Conservation (phyloP, 345 rosid species). For the Heritiera littoralis region DNA sequence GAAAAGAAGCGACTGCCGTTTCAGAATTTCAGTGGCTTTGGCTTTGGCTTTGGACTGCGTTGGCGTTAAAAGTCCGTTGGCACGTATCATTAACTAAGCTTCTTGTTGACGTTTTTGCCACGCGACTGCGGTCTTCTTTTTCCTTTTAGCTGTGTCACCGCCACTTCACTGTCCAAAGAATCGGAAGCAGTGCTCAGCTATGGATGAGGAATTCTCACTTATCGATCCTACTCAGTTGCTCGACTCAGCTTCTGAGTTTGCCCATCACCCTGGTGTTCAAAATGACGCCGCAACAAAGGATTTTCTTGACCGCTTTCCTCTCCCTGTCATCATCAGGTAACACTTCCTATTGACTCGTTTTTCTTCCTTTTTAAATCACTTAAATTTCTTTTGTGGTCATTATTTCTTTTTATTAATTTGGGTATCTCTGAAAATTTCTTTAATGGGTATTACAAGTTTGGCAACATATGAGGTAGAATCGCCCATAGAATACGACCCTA, state of each 20-base stretch:
- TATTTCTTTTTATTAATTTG: not conserved
- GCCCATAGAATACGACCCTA: not conserved
- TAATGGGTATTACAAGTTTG: not conserved
- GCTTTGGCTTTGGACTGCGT: too few relatives aligned
- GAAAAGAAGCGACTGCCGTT: too few relatives aligned
- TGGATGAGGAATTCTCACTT: constrained; percentile 49
- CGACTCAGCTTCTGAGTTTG: constrained; percentile 75
- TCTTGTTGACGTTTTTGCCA: too few relatives aligned
- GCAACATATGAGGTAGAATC: not conserved
- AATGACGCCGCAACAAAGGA: constrained; percentile 65
- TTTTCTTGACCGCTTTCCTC: constrained; percentile 80
- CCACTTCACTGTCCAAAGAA: not conserved
- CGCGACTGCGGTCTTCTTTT: too few relatives aligned
- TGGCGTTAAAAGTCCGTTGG: too few relatives aligned
- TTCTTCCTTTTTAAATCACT: not conserved
- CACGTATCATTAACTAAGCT: not conserved
- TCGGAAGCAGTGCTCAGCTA: not conserved
- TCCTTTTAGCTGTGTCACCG: not conserved
- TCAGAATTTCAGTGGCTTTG: too few relatives aligned
- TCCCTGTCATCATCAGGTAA: constrained; percentile 69
- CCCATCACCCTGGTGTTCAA: constrained; percentile 64
- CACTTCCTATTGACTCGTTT: not conserved
- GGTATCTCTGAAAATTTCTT: not conserved
- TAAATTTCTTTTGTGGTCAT: not conserved
- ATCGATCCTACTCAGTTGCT: constrained; percentile 65